phyloP scores from a whole-genome alignment of 805 yeast species.

The Metschnikowia reukaufii region DNA sequence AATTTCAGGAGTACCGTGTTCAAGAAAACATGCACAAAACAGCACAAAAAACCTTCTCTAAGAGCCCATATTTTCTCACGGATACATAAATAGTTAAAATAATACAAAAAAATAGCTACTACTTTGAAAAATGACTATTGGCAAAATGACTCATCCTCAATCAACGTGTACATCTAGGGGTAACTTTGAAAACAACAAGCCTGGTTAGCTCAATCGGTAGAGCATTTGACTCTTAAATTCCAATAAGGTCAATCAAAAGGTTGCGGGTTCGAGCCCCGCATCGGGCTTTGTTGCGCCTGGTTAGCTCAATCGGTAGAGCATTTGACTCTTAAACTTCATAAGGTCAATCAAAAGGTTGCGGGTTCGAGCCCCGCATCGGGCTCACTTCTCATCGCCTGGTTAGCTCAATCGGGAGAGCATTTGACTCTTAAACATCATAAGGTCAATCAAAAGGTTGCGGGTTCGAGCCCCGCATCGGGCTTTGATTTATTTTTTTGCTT shows the following conservation, averaged over 20 bases:
- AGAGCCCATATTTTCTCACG: not conserved
- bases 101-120: not conserved
- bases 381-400: slow-evolving; percentile 20
- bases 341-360: slow-evolving; percentile 28
- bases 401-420: slow-evolving; percentile 26
- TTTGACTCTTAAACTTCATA: slow-evolving; percentile 23
- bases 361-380: slow-evolving; percentile 29
- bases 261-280: slow-evolving; percentile 28
- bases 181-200: slow-evolving; percentile 8
- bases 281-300: slow-evolving; percentile 23
- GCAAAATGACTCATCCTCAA: not conserved
- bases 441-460: slow-evolving; percentile 27
- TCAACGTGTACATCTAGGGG: not conserved
- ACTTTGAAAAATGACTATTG: no score
- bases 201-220: slow-evolving; percentile 27
- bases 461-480: slow-evolving; percentile 28
- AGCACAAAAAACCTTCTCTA: not conserved
- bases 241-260: slow-evolving; percentile 24
- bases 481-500: slow-evolving; percentile 6
- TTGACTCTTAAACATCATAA: slow-evolving; percentile 22
- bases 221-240: slow-evolving; percentile 23
- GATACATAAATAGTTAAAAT: no score
- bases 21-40: no score
- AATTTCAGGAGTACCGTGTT: no score
- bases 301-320: slow-evolving; percentile 27